Base-by-base conservation (phyloP, 148 eudicot genomes). In the Fagopyrum homotropicum region DNA sequence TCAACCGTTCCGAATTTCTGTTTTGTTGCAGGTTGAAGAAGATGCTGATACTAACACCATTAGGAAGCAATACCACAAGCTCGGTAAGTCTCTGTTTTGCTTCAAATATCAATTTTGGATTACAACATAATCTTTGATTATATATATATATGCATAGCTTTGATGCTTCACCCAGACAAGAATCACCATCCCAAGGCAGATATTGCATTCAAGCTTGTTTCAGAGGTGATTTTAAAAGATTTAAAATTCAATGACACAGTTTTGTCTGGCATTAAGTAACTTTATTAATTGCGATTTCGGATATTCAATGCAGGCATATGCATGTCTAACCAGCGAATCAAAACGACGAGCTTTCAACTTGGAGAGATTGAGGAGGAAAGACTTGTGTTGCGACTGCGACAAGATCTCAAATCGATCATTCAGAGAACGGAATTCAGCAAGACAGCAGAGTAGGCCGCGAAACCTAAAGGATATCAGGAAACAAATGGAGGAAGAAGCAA, bases 101-200 rank as follows among this genome's bases (percentile, higher is more conserved):
- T 66, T 29, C 70, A 66, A 66, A 29, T 66, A 10, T 5, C 16
- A 69, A 69, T 45, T 19, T 0, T 69, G 5, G 47, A 45, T 69
- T 16, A 69, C 26, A 69, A 69, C 29, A 69, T 15, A 40, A 2
- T 43, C 30, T 40, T 40, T 35, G 1, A 11, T 69, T 46, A 17
- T 19, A 1, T 76, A 48, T 50, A 75, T 78, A 35, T 7, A 57
- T 40, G 75, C 29, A 75, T 83, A 90, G 96, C 93, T 64, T 88
- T 93, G 82, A 79, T 81, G 57, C 83, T 90, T 74, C 96, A 93
- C 83, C 98, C 96, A 71, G 96, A 93, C 84, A 90, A 93, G 79
- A 93, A 90, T 79, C 89, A 81, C 71, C 96, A 93, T 78, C 91
- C 98, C 45, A 86, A 85, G 77, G 98, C 98, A 50, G 96, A 89